Evolutionary conservation across 2,329 filamentous ascomycete species (phyloP), one percentile per base, ranked within the genome.

Genomic region (Geoglossum cookeanum): DNA sequence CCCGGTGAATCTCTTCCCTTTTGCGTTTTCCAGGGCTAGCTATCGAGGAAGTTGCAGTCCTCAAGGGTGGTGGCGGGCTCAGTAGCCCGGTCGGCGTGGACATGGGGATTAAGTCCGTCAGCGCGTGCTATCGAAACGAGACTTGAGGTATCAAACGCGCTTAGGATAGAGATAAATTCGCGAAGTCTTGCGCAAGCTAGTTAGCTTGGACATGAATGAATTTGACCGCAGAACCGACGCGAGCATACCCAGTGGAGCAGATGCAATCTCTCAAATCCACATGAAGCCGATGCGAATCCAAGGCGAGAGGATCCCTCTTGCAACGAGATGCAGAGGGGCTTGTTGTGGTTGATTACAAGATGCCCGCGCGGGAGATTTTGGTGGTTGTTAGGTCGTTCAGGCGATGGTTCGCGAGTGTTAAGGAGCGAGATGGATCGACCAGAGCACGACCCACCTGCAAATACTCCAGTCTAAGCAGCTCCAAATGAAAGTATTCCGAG

Each of bases 11-110:
- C 13, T 52, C 44, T 48, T 57, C 55, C 54, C 44, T 57, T 48
- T 57, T 57, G 11, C 55, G 55, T 48, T 57, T 57, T 54, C 44
- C 55, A 30, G 55, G 49, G 30, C 49, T 53, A 55, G 45, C 37
- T 15, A 55, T 55, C 22, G 54, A 35, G 30, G 49, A 53, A 13
- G 29, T 33, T 33, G 11, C 33, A 17, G 49, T 17, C 22, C 33
- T 53, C 33, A 37, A 47, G 54, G 37, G 54, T 13, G 54, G 37
- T 55, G 54, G 37, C 9, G 54, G 37, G 54, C 54, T 55, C n/a
- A 55, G 33, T 15, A 55, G 37, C 37, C 54, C 54, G 39, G n/a
- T 35, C 22, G 54, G 54, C 8, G 17, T 39, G 37, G 54, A 55
- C 54, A 55, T 55, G 33, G 33, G 29, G 49, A 37, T 53, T 22